These are phyloP conservation scores for Syzygium jambos DNA, from an alignment of 345 rosid genomes.

Conservation along the genomic window DNA sequence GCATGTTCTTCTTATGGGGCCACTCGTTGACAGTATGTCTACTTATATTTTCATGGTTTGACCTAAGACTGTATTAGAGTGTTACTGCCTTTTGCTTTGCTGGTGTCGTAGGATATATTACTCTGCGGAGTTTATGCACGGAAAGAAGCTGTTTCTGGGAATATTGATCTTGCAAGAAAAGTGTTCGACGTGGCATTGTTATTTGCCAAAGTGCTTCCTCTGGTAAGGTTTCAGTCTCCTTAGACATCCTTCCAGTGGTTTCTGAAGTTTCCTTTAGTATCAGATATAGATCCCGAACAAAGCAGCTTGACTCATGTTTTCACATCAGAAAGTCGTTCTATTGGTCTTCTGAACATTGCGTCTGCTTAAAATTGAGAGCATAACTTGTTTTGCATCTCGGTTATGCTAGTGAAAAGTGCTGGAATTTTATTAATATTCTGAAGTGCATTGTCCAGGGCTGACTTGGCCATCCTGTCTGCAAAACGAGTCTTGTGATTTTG, in stretches of 20 bases:
- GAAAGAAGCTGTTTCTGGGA: conserved; percentile 78
- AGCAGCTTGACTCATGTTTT: not conserved
- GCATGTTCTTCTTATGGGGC: not conserved
- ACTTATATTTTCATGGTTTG: not conserved
- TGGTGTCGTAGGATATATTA: conserved; percentile 59
- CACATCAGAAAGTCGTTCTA: not conserved
- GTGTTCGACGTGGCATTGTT: conserved; percentile 90
- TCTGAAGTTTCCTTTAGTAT: not conserved
- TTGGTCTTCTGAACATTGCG: not conserved
- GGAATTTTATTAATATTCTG: not conserved
- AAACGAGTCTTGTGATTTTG: not conserved
- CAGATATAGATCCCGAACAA: not conserved
- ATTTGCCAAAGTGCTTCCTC: conserved; percentile 63
- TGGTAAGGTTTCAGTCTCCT: conserved; percentile 23
- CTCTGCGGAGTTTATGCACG: conserved; percentile 95
- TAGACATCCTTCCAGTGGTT: not conserved
- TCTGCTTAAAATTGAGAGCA: not conserved
- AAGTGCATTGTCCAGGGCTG: not conserved
- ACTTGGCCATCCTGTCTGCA: not conserved
- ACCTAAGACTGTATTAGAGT: not conserved
- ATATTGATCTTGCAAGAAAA: conserved; percentile 79
- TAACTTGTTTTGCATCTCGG: not conserved
- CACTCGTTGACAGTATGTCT: not conserved
- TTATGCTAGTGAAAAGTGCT: not conserved
- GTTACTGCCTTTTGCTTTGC: not conserved